These are phyloP conservation scores for Cyberlindnera mrakii DNA, from an alignment of 805 yeast species.

Conservation along the genomic window DNA sequence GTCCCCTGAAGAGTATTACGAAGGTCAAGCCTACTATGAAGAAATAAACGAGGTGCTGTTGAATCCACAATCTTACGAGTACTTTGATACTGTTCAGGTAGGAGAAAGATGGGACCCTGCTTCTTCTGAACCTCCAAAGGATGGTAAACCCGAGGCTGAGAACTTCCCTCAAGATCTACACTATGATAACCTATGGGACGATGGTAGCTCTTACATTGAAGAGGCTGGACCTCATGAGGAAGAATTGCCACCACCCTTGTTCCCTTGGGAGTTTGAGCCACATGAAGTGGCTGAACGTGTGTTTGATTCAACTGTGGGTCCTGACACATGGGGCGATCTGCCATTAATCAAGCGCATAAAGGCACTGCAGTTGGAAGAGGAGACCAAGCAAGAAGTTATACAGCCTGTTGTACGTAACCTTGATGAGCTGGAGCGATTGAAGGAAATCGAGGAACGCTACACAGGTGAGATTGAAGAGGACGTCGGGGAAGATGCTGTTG, in stretches of 20 bases:
- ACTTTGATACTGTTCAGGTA: slow-evolving; percentile 14
- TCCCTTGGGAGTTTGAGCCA: slow-evolving; percentile 26
- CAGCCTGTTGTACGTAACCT: slow-evolving; percentile 15
- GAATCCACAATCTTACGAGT: slow-evolving; percentile 19
- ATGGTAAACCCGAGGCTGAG: slow-evolving; percentile 24
- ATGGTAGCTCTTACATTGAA: neutral
- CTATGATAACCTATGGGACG: slow-evolving; percentile 1
- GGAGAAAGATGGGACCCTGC: slow-evolving; percentile 38
- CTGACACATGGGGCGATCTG: slow-evolving; percentile 16
- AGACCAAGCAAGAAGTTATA: slow-evolving; percentile 13
- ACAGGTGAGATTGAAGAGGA: slow-evolving; percentile 8
- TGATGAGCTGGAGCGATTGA: slow-evolving; percentile 15
- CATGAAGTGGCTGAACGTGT: slow-evolving; percentile 17
- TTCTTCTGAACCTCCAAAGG: slow-evolving; percentile 35
- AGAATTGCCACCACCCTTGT: slow-evolving; percentile 20
- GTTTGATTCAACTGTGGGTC: slow-evolving; percentile 12
- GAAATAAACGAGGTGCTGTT: slow-evolving; percentile 8
- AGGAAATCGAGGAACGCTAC: slow-evolving; percentile 16
- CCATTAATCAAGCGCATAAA: slow-evolving; percentile 20
- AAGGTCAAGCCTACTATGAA: neutral
- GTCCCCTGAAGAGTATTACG: neutral
- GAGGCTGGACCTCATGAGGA: slow-evolving; percentile 1
- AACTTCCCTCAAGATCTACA: slow-evolving; percentile 17
- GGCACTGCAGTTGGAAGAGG: slow-evolving; percentile 5
- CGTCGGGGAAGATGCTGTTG: slow-evolving; percentile 1